Percentiles rank a stretch among this genome's conserved stretches.
Evolutionary conservation across 495 filamentous ascomycete species (phyloP).

Genomic region (Daldinia grandis): DNA sequence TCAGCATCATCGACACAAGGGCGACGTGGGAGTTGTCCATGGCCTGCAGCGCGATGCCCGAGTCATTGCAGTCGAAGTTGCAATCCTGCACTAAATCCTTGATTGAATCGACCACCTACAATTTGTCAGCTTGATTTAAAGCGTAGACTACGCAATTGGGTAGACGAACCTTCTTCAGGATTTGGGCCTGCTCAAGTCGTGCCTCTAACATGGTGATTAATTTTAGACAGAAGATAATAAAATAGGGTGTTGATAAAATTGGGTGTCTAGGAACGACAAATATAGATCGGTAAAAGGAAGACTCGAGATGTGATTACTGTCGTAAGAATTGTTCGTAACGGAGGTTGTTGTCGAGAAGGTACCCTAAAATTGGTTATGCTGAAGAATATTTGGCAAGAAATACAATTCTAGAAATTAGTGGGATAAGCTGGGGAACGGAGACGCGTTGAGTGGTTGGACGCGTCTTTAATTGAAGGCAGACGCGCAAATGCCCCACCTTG

Average conservation of each 20-base stretch:
- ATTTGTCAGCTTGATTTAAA: constrained; percentile 3
- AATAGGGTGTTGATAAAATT: neutral
- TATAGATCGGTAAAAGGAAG: constrained; percentile 5
- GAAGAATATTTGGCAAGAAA: constrained; percentile 1
- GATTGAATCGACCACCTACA: constrained; percentile 95
- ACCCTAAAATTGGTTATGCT: constrained; percentile 15
- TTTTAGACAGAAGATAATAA: neutral
- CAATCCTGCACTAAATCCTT: constrained; percentile 99
- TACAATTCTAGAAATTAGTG: constrained; percentile 32
- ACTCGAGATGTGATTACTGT: neutral
- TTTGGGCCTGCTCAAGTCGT: constrained; percentile 89
- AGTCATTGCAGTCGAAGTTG: constrained; percentile 99
- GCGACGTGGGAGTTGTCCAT: constrained; percentile 99
- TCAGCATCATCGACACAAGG: constrained; percentile 97
- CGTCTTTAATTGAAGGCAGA: constrained; percentile 40
- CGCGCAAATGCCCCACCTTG: constrained; percentile 29
- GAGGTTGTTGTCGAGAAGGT: constrained; percentile 12
- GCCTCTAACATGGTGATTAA: constrained; percentile 81
- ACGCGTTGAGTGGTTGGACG: constrained; percentile 40
- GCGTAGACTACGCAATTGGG: neutral
- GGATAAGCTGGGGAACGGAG: constrained; percentile 36
- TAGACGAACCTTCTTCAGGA: constrained; percentile 89
- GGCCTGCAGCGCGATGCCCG: constrained; percentile 95
- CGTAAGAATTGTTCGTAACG: neutral
- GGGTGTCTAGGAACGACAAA: neutral